Conservation (phyloP, 1,284 basidiomycete genomes). For the Peniophora sp. region DNA sequence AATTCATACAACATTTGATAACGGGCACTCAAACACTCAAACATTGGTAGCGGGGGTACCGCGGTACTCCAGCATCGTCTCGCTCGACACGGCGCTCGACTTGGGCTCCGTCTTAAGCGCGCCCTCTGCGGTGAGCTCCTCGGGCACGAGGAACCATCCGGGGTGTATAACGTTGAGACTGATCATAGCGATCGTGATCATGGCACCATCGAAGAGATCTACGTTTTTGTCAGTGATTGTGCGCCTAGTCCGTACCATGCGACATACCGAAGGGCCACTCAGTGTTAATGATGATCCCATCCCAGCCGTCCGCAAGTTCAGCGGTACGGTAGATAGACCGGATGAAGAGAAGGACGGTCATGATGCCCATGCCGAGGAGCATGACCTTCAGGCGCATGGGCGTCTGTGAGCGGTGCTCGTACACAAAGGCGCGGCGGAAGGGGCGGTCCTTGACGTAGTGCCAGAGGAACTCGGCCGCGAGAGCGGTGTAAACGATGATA, state of each 20-base stretch:
- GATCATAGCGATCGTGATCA: constrained; percentile 50
- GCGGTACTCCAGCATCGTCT: no score
- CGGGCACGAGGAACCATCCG: constrained; percentile 26
- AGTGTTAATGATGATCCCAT: constrained; percentile 42
- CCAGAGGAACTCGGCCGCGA: constrained; percentile 30
- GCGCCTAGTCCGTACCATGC: neutral
- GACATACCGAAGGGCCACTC: constrained; percentile 45
- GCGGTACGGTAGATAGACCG: constrained; percentile 40
- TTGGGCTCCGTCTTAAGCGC: neutral
- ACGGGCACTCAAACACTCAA: no score
- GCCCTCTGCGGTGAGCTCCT: no score
- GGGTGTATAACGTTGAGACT: constrained; percentile 52
- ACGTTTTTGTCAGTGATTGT: no score
- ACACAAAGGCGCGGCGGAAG: constrained; percentile 10
- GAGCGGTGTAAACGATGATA: constrained; percentile 25
- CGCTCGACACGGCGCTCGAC: no score
- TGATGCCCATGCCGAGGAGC: constrained; percentile 20
- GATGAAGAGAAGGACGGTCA: constrained; percentile 22
- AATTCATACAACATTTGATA: no score
- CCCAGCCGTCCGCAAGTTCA: constrained; percentile 49
- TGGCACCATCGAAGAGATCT: constrained; percentile 49
- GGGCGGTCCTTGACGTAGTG: constrained; percentile 28
- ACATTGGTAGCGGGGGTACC: no score
- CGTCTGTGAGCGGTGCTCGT: neutral
- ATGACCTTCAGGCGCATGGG: constrained; percentile 19